Evolutionary conservation across 2,329 filamentous ascomycete species (phyloP), one percentile per base, ranked within the genome.

Genomic region (Ciborinia camelliae): DNA sequence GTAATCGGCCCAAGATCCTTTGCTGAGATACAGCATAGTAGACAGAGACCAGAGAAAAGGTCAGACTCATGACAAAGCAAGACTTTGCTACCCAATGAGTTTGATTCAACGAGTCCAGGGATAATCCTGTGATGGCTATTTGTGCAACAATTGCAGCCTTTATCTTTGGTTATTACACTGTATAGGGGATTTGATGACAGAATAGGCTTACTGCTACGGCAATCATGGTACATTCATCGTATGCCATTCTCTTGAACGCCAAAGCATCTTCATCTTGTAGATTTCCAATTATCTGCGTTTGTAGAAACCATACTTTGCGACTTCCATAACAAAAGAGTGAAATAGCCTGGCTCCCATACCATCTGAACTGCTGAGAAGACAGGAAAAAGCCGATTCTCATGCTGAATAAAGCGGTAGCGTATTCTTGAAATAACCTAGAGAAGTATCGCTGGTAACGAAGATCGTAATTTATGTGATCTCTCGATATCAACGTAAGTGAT

Each of bases 211-310:
- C 52, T 39, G 52, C 35, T 39, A 55, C 35, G 15, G 52, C 52
- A 26, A 55, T 55, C 52, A 55, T 55, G 15, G 28, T 58, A 23
- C 54, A 58, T 45, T 58, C 54, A 32, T 45, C 54, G 18, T 18
- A 58, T 58, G 54, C 39, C 41, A 58, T 43, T 30, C n/a, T 45
- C 18, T 45, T 58, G 41, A 58, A 58, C 5, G 26, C 39, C 32
- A 58, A 10, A 14, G 39, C 54, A 30, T 58, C 39, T 45, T 45
- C 39, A 15, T 58, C 54, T 23, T 32, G 39, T 58, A 45, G 45
- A 8, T 45, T 6, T 10, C 39, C 26, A 30, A 58, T 30, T 0
- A 58, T 32, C 23, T 45, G 54, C 9, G 54, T 39, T 23, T 58
- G 39, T 8, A 58, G 8, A 15, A n/a, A 23, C 54, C 54, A 58